phyloP scores from a whole-genome alignment of 495 filamentous ascomycete species.

The Tuber microsphaerosporum region DNA sequence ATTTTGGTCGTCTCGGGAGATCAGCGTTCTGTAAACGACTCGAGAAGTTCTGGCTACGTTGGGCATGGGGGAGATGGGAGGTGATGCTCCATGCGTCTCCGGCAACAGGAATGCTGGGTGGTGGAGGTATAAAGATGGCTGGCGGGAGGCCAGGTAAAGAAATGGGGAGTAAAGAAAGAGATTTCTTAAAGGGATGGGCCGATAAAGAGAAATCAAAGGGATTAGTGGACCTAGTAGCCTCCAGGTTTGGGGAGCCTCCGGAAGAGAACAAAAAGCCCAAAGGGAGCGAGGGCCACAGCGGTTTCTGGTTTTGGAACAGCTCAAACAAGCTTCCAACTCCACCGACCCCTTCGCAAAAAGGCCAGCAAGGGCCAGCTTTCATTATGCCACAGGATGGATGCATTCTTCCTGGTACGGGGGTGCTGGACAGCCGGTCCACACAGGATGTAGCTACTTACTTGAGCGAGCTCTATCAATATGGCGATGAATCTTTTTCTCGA shows the following conservation, averaged over 20 bases:
- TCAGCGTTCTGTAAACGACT: conserved; percentile 58
- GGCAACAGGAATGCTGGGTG: conserved; percentile 59
- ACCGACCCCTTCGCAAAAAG: conserved; percentile 4
- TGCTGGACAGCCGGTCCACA: conserved; percentile 30
- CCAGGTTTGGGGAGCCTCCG: conserved; percentile 62
- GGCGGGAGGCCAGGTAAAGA: conserved; percentile 88
- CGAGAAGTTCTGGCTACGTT: conserved; percentile 75
- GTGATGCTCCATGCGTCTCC: conserved; percentile 85
- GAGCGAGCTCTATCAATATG: conserved; percentile 35
- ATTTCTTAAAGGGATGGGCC: conserved; percentile 80
- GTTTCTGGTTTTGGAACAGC: conserved; percentile 37
- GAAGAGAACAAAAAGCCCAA: conserved; percentile 19
- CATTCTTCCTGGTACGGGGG: conserved; percentile 38
- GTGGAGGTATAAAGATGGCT: conserved; percentile 76
- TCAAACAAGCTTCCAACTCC: conserved; percentile 15
- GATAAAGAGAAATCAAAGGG: conserved; percentile 54
- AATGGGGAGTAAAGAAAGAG: conserved; percentile 85
- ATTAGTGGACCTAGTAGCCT: conserved; percentile 76
- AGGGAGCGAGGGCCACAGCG: conserved; percentile 9
- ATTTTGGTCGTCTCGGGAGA: conserved; percentile 50
- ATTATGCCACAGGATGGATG: conserved; percentile 40
- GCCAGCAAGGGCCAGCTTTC: conserved; percentile 10
- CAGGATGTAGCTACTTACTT: conserved; percentile 36
- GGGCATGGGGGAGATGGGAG: conserved; percentile 69
- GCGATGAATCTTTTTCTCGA: conserved; percentile 26